Evolutionary conservation across 441 rosid genomes (phyloP).

Genomic region (Omphalea diandra): DNA sequence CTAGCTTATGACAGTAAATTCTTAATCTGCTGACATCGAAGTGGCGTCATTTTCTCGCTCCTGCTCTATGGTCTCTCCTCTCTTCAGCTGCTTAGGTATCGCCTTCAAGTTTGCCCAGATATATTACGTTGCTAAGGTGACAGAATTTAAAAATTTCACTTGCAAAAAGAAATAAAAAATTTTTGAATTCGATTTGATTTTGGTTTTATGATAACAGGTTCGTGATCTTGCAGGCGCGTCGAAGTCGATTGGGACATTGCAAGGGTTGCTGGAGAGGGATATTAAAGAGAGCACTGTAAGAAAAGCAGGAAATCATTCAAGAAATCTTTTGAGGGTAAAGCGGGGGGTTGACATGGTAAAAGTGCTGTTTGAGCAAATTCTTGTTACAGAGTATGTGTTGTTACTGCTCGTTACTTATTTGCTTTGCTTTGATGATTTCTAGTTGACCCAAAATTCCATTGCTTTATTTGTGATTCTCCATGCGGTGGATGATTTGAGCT

Average conservation of each 20-base stretch:
- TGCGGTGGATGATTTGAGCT: neutral
- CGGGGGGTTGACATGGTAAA: conserved; percentile 94
- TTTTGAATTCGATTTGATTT: conserved; percentile 4
- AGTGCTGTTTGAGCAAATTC: conserved; percentile 75
- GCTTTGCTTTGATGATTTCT: neutral
- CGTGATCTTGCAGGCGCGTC: conserved; percentile 75
- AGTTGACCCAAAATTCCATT: neutral
- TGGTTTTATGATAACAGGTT: conserved; percentile 42
- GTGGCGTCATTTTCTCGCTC: conserved; percentile 74
- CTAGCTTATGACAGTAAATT: conserved; percentile 52
- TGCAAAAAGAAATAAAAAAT: too few relatives aligned
- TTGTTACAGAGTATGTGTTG: conserved; percentile 60
- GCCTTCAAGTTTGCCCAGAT: conserved; percentile 94
- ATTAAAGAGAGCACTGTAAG: conserved; percentile 45
- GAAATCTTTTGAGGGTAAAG: conserved; percentile 90
- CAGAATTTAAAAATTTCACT: too few relatives aligned
- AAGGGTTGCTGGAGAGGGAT: conserved; percentile 59
- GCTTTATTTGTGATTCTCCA: neutral
- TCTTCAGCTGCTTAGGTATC: conserved; percentile 83
- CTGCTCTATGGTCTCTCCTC: conserved; percentile 85
- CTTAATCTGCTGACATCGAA: conserved; percentile 45
- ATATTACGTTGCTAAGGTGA: conserved; percentile 91
- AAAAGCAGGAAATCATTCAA: conserved; percentile 83
- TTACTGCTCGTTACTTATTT: neutral
- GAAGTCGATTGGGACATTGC: conserved; percentile 54